Conservation (phyloP, 352 stramenopile genomes). For the Phytophthora sp. region DNA sequence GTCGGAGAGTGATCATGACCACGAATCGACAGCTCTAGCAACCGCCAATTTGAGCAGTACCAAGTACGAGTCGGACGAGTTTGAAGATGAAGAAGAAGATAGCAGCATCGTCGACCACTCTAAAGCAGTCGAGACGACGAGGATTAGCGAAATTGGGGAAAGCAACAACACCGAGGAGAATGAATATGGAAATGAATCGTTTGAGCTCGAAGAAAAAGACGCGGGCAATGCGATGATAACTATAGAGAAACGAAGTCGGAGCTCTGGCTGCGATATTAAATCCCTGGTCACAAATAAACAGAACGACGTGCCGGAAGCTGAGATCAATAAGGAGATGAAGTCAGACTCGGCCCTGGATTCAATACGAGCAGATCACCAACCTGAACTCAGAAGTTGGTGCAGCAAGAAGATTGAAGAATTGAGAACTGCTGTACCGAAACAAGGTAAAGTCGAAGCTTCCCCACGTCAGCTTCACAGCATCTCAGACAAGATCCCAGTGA, state of each 20-base stretch:
- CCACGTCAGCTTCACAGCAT: too few relatives aligned
- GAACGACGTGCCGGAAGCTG: background rate
- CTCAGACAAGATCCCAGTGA: background rate
- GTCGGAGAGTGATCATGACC: conserved; percentile 1
- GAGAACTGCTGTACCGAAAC: too few relatives aligned
- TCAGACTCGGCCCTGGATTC: too few relatives aligned
- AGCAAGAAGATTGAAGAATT: background rate
- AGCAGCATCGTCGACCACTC: background rate
- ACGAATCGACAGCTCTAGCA: background rate
- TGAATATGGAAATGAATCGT: conserved; percentile 17
- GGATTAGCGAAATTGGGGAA: background rate
- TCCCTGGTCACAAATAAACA: too few relatives aligned
- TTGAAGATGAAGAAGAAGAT: conserved; percentile 23
- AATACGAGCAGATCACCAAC: too few relatives aligned
- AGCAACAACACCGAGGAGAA: background rate
- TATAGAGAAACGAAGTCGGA: background rate
- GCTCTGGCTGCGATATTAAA: too few relatives aligned
- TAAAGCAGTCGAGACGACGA: background rate
- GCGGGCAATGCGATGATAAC: background rate
- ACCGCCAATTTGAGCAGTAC: background rate
- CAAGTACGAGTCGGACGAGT: conserved; percentile 16
- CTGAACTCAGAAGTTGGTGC: too few relatives aligned
- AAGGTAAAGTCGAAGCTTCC: background rate
- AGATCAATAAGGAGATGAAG: too few relatives aligned
- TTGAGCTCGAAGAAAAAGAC: conserved; percentile 21